These are phyloP conservation scores for Emydomyces testavorans DNA, from an alignment of 2,329 filamentous ascomycete species.

Conservation along the genomic window DNA sequence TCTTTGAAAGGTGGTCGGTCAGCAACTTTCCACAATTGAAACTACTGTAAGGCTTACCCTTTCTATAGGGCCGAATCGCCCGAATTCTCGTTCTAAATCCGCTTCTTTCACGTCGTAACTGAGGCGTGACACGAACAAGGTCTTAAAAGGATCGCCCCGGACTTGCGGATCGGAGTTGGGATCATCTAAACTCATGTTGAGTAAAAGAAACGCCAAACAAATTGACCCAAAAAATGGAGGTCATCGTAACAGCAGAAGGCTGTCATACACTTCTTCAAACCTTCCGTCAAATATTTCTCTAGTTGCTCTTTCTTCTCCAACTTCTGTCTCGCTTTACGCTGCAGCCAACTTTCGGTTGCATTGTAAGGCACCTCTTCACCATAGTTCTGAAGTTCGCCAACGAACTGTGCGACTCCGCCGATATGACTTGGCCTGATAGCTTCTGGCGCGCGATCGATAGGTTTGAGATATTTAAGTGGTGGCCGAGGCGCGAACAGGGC, in stretches of 20 bases:
- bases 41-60: slow-evolving; percentile 47
- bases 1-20: slow-evolving; percentile 42
- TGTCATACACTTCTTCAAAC: slow-evolving; percentile 47
- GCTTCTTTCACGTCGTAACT: slow-evolving; percentile 81
- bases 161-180: slow-evolving; percentile 78
- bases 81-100: slow-evolving; percentile 87
- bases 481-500: slow-evolving; percentile 92
- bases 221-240: background rate
- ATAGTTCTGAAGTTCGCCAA: slow-evolving; percentile 64
- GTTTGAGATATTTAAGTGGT: slow-evolving; percentile 76
- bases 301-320: slow-evolving; percentile 62
- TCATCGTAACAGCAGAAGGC: slow-evolving; percentile 6
- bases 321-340: slow-evolving; percentile 73
- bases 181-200: slow-evolving; percentile 48
- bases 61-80: slow-evolving; percentile 86
- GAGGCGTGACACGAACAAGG: slow-evolving; percentile 79
- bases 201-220: slow-evolving; percentile 5
- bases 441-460: slow-evolving; percentile 70
- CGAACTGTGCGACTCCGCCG: slow-evolving; percentile 59
- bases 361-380: slow-evolving; percentile 64
- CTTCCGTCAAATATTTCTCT: slow-evolving; percentile 53
- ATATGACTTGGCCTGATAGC: slow-evolving; percentile 65
- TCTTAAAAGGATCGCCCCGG: slow-evolving; percentile 87
- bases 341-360: slow-evolving; percentile 85
- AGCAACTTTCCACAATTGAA: background rate